phyloP scores from a whole-genome alignment of 2,329 filamentous ascomycete species.

The Pestalotiopsis sp. region DNA sequence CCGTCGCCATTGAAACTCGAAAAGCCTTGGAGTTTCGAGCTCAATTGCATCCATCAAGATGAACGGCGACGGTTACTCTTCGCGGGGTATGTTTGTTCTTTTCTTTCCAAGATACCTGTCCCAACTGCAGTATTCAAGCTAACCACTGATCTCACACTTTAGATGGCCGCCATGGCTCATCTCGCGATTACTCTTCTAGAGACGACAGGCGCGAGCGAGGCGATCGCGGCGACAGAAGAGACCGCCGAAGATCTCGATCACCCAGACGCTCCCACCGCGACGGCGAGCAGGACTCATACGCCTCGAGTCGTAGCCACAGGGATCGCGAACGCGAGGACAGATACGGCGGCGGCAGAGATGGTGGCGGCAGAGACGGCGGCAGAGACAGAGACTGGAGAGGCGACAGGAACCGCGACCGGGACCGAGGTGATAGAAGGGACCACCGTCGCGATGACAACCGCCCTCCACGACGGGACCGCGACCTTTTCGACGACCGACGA shows the following conservation, averaged over 20 bases:
- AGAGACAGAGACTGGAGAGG: constrained; percentile 40
- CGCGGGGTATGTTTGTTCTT: constrained; percentile 65
- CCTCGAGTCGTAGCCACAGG: constrained; percentile 87
- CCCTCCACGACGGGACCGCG: constrained; percentile 58
- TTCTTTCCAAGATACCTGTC: constrained; percentile 4
- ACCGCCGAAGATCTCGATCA: constrained; percentile 50
- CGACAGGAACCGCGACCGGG: constrained; percentile 67
- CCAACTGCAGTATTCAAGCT: constrained; percentile 16
- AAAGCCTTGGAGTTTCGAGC: not conserved
- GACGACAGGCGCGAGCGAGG: constrained; percentile 41
- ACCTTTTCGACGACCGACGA: constrained; percentile 65
- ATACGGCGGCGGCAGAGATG: constrained; percentile 67
- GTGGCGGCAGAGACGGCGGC: constrained; percentile 61
- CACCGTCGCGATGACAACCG: constrained; percentile 60
- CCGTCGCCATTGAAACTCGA: constrained; percentile 1
- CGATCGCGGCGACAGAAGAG: constrained; percentile 48
- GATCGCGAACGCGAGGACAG: constrained; percentile 93
- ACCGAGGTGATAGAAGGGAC: constrained; percentile 47
- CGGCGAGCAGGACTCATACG: constrained; percentile 75
- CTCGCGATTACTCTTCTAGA: constrained; percentile 58
- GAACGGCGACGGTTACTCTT: constrained; percentile 85
- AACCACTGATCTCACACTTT: constrained; percentile 13
- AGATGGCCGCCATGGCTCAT: constrained; percentile 55
- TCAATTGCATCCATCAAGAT: constrained; percentile 48
- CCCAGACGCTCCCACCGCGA: constrained; percentile 74